Base-by-base conservation (phyloP, 805 yeast genomes). In the Pichia nakasei region DNA sequence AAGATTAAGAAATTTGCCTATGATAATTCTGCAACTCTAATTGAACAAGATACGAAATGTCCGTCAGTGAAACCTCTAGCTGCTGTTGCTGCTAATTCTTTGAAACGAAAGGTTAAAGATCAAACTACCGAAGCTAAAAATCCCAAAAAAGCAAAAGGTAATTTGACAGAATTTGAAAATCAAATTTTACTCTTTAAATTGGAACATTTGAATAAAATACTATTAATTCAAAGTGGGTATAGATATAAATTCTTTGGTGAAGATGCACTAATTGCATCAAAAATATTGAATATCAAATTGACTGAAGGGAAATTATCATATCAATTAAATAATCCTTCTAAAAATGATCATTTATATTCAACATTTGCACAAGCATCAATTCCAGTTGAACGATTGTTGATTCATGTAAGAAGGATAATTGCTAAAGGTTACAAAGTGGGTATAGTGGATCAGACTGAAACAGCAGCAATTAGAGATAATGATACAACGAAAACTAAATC, bases 201-300 rank as follows among this genome's bases (percentile, higher is more conserved):
- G 6, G 54, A 61, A 2, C 65, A 91, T 56, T 56, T 56, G 41
- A 95, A 86, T 51, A 85, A 85, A 42, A 52, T 93, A 2, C 65
- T 93, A 9, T 80, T 93, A 0, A 71, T 91, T 22, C 93, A 93
- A 58, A 94, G 85, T 3, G 98, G 98, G 0, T 93, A 91, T 65
- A 88, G 87, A 60, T 93, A 79, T 64, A 85, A 85, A 55, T 80
- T 89, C 48, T 86, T 77, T 58, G 96, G 95, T 0, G 72, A 79
- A 43, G 97, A 91, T 63, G 97, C 97, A 0, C 70, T 68, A 13
- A 64, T 66, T 5, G 96, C 82, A 0, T 72, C 94, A 12, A 65
- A 70, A 39, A 70, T 82, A 12, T 61, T 88, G 29, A 79, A 82
- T 47, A 82, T 85, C 35, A 80, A 79, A 77, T 67, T 82, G 20